phyloP scores from a whole-genome alignment of 495 filamentous ascomycete species.

The Hypoxylon lenormandii region DNA sequence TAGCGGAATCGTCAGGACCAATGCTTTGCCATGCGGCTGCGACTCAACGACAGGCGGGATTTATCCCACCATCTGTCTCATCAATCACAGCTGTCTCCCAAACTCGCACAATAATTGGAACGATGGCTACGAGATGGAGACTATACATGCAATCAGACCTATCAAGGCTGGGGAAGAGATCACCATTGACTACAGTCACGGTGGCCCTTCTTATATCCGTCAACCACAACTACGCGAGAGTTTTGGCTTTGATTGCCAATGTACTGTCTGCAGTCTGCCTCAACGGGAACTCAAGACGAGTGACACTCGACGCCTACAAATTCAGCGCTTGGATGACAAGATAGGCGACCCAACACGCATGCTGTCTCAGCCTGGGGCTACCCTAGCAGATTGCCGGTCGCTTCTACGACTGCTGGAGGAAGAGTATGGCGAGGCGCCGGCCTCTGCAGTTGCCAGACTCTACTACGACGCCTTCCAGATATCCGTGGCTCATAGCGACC shows the following conservation, averaged over 20 bases:
- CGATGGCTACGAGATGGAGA: constrained; percentile 42
- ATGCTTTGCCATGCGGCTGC: constrained; percentile 54
- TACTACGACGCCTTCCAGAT: constrained; percentile 64
- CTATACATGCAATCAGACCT: constrained; percentile 53
- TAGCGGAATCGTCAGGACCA: constrained; percentile 55
- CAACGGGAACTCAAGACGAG: constrained; percentile 42
- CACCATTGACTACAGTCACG: constrained; percentile 52
- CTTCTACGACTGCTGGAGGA: constrained; percentile 50
- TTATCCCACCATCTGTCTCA: constrained; percentile 51
- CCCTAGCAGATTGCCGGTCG: constrained; percentile 45
- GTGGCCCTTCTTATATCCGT: constrained; percentile 44
- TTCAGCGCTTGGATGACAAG: constrained; percentile 49
- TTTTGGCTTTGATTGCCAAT: constrained; percentile 53
- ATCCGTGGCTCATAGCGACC: constrained; percentile 58
- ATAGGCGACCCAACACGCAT: constrained; percentile 50
- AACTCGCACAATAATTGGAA: constrained; percentile 59
- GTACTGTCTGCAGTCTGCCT: constrained; percentile 53
- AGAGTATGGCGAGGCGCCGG: constrained; percentile 47
- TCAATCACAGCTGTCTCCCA: constrained; percentile 61
- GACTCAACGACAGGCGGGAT: constrained; percentile 51
- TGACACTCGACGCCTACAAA: constrained; percentile 50
- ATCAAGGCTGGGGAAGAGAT: constrained; percentile 59
- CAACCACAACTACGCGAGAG: constrained; percentile 47
- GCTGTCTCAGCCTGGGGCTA: constrained; percentile 40
- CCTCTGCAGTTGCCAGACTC: constrained; percentile 46